Percentiles rank a stretch among this genome's conserved stretches.
Evolutionary conservation across 2,329 filamentous ascomycete genomes (phyloP).

Genomic region (Exophiala sp.): DNA sequence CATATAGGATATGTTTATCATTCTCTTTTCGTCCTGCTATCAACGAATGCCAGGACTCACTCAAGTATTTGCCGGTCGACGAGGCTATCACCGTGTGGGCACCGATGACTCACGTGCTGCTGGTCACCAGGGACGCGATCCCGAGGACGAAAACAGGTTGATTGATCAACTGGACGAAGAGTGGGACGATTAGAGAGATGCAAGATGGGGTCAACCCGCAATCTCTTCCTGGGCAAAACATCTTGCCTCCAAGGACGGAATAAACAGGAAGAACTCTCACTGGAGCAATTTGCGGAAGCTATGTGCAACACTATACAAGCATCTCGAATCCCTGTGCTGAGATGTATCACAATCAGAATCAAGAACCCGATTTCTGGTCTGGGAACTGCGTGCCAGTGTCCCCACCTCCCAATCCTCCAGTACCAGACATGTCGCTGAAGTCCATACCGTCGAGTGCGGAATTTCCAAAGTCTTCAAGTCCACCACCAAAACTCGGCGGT

Average conservation of each 20-base stretch:
- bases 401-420: constrained; percentile 7
- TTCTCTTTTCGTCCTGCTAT: constrained; percentile 44
- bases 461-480: constrained; percentile 20
- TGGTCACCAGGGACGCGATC: constrained; percentile 40
- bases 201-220: background rate
- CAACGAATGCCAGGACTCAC: constrained; percentile 37
- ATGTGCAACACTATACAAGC: no score
- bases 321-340: background rate
- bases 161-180: constrained; percentile 97
- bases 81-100: constrained; percentile 36
- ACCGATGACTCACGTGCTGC: constrained; percentile 29
- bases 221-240: background rate
- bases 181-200: constrained; percentile 60
- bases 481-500: constrained; percentile 54
- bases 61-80: constrained; percentile 31
- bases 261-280: background rate
- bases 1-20: constrained; percentile 45
- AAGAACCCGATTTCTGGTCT: constrained; percentile 12
- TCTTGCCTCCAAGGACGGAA: background rate
- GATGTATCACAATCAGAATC: background rate
- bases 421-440: constrained; percentile 11
- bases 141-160: constrained; percentile 85
- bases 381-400: constrained; percentile 14
- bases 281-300: no score
- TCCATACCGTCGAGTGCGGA: constrained; percentile 24